Conservation (phyloP, 306 rosid species). For the Spatholobus suberectus region DNA sequence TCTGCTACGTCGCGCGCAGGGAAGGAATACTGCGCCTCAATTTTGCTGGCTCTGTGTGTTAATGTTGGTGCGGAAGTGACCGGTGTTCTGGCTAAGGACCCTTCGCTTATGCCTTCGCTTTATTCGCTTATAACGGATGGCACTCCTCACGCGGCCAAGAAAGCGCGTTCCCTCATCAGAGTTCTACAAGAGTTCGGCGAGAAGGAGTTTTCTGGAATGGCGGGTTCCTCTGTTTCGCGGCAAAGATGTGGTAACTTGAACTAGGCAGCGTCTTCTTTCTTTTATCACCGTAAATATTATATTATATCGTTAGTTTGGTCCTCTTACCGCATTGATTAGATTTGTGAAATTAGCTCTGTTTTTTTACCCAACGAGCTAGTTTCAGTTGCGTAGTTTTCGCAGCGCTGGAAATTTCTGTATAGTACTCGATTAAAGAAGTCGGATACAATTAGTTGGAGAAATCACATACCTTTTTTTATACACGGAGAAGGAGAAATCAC, state of each 20-base stretch:
- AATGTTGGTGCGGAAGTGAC: slow-evolving; percentile 59
- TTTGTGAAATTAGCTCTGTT: slow-evolving; percentile 44
- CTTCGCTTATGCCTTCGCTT: slow-evolving; percentile 55
- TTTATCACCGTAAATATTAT: slow-evolving; percentile 7
- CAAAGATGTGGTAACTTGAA: slow-evolving; percentile 30
- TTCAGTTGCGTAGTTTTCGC: background rate
- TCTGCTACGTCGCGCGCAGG: slow-evolving; percentile 29
- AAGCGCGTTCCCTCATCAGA: slow-evolving; percentile 62
- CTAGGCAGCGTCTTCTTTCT: background rate
- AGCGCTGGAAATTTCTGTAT: background rate
- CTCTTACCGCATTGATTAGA: background rate
- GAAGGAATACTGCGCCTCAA: slow-evolving; percentile 68
- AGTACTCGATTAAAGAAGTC: background rate
- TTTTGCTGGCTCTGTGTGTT: slow-evolving; percentile 61
- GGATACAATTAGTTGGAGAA: background rate
- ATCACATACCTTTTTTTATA: background rate
- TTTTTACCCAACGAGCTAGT: slow-evolving; percentile 36
- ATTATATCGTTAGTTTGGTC: too few relatives aligned
- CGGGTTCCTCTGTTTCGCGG: slow-evolving; percentile 41
- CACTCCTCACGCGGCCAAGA: slow-evolving; percentile 60
- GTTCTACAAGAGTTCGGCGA: slow-evolving; percentile 55
- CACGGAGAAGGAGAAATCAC: background rate
- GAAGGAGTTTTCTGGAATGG: slow-evolving; percentile 24
- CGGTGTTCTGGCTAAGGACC: slow-evolving; percentile 47
- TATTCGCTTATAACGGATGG: slow-evolving; percentile 61